phyloP scores from a whole-genome alignment of 768 basidiomycete species.

The Hygrophorus pudorinus region DNA sequence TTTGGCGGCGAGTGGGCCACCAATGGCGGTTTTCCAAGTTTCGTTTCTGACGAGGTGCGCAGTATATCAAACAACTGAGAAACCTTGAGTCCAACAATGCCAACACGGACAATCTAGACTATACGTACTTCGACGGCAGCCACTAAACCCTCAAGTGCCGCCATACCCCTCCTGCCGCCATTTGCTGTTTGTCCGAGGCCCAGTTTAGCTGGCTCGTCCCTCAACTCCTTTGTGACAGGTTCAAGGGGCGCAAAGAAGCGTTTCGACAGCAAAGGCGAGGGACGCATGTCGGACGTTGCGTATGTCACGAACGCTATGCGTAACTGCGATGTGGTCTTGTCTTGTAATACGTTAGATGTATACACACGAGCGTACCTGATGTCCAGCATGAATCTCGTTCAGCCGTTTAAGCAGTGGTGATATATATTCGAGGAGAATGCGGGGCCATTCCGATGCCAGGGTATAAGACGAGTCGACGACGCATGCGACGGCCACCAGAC shows the following conservation, averaged over 20 bases:
- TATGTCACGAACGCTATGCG: slow-evolving; percentile 52
- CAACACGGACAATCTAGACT: background rate
- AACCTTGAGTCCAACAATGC: background rate
- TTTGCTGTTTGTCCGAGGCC: slow-evolving; percentile 50
- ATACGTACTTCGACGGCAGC: slow-evolving; percentile 55
- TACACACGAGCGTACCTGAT: slow-evolving; percentile 24
- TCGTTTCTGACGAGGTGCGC: slow-evolving; percentile 6
- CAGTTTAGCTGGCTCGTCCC: slow-evolving; percentile 32
- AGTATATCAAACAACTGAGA: slow-evolving; percentile 34
- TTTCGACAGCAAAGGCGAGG: slow-evolving; percentile 45
- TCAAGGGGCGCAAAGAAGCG: slow-evolving; percentile 42
- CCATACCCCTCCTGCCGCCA: slow-evolving; percentile 44
- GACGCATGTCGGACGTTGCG: slow-evolving; percentile 45
- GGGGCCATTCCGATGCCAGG: slow-evolving; percentile 43
- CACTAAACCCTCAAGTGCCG: slow-evolving; percentile 61
- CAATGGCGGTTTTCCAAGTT: background rate
- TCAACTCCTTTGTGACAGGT: slow-evolving; percentile 33
- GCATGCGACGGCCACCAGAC: slow-evolving; percentile 37
- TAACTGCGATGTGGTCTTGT: slow-evolving; percentile 13
- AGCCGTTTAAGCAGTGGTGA: slow-evolving; percentile 43
- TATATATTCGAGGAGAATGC: slow-evolving; percentile 37
- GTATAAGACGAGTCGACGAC: slow-evolving; percentile 53
- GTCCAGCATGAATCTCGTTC: slow-evolving; percentile 27
- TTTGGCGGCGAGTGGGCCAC: no score
- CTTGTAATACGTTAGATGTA: slow-evolving; percentile 1